Evolutionary conservation across 305 asterid species (phyloP).

Genomic region (Striga hermonthica): DNA sequence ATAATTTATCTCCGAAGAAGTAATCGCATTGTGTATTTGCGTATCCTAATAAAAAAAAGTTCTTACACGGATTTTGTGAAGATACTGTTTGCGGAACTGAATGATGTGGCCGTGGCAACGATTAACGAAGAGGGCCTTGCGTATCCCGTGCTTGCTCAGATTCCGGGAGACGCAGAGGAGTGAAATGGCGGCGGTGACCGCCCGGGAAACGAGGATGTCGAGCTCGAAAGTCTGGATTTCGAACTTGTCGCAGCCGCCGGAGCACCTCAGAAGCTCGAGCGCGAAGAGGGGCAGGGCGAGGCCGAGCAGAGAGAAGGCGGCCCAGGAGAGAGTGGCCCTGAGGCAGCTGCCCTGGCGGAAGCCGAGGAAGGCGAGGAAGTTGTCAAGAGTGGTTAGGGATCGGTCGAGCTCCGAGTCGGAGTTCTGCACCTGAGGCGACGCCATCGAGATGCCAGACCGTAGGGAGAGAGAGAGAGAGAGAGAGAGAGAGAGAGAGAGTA

Average conservation of each 20-base stretch:
- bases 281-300: conserved; percentile 48
- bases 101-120: conserved; percentile 48
- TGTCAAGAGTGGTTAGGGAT: conserved; percentile 41
- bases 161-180: conserved; percentile 60
- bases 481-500: too few relatives aligned
- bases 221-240: conserved; percentile 62
- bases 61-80: conserved; percentile 55
- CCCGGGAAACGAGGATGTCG: conserved; percentile 47
- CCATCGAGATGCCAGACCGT: conserved; percentile 29
- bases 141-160: conserved; percentile 53
- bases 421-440: conserved; percentile 26
- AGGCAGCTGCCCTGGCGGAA: conserved; percentile 47
- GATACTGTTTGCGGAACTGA: conserved; percentile 49
- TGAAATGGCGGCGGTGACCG: conserved; percentile 61
- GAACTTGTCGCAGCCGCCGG: conserved; percentile 47
- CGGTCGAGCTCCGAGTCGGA: conserved; percentile 42
- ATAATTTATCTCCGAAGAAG: too few relatives aligned
- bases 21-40: neutral
- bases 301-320: conserved; percentile 46
- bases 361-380: conserved; percentile 53
- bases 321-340: conserved; percentile 50
- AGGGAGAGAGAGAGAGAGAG: too few relatives aligned
- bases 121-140: conserved; percentile 67
- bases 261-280: conserved; percentile 38
- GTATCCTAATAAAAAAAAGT: neutral